phyloP scores from a whole-genome alignment of 805 yeast species.

The Saccharomycopsis sp. region DNA sequence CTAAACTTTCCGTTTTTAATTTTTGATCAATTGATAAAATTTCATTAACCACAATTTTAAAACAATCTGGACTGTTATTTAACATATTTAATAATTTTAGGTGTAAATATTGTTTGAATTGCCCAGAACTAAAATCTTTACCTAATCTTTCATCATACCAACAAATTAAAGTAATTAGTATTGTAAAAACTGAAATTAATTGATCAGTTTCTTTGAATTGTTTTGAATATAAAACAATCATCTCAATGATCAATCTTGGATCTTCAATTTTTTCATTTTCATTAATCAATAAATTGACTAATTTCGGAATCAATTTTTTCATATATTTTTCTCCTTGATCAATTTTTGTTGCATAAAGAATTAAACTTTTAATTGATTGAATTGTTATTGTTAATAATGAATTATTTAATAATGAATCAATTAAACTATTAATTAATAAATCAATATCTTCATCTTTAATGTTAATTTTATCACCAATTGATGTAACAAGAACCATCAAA shows the following conservation, averaged over 20 bases:
- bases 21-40: slow-evolving; percentile 31
- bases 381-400: slow-evolving; percentile 34
- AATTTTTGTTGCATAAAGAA: slow-evolving; percentile 26
- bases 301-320: slow-evolving; percentile 34
- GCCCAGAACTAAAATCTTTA: slow-evolving; percentile 17
- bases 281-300: slow-evolving; percentile 27
- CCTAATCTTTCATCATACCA: slow-evolving; percentile 22
- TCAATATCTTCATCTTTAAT: slow-evolving; percentile 30
- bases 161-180: slow-evolving; percentile 27
- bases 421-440: slow-evolving; percentile 26
- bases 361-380: slow-evolving; percentile 54
- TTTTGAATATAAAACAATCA: slow-evolving; percentile 37
- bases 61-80: slow-evolving; percentile 32
- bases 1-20: slow-evolving; percentile 20
- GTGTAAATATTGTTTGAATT: slow-evolving; percentile 31
- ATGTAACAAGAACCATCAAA: slow-evolving; percentile 33
- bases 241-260: slow-evolving; percentile 36
- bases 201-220: slow-evolving; percentile 24
- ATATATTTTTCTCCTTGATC: slow-evolving; percentile 29
- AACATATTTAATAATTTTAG: slow-evolving; percentile 39
- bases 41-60: slow-evolving; percentile 36
- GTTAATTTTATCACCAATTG: slow-evolving; percentile 26
- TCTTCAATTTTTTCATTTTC: slow-evolving; percentile 22
- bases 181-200: slow-evolving; percentile 22
- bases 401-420: slow-evolving; percentile 27